Conservation (phyloP, 2,329 filamentous ascomycete genomes). For the Aciculosporium take region DNA sequence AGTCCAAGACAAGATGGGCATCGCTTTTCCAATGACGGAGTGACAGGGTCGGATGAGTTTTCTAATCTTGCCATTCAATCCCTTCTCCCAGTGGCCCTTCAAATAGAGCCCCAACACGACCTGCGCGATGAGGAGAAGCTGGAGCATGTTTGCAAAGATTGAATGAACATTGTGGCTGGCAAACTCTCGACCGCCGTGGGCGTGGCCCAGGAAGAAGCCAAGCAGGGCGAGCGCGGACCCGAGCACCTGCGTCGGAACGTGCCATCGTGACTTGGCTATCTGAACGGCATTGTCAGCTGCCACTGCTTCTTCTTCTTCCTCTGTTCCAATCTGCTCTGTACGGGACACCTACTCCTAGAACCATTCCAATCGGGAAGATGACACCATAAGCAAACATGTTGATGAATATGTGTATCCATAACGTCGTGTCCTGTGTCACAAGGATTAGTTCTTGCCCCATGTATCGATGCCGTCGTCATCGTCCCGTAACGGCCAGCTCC, state of each 20-base stretch:
- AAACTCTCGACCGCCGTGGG: conserved; percentile 82
- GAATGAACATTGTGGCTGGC: conserved; percentile 60
- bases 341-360: conserved; percentile 58
- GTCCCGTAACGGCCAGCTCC: background rate
- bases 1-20: conserved; percentile 77
- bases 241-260: conserved; percentile 73
- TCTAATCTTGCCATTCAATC: conserved; percentile 66
- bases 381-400: conserved; percentile 82
- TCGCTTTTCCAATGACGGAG: conserved; percentile 68
- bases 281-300: conserved; percentile 20
- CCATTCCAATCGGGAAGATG: conserved; percentile 90
- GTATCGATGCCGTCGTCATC: background rate
- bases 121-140: conserved; percentile 65
- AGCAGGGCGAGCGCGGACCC: conserved; percentile 63
- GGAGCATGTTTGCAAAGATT: conserved; percentile 64
- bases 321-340: background rate
- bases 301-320: too few species aligned
- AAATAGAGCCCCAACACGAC: conserved; percentile 73
- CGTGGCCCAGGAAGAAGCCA: conserved; percentile 83
- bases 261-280: conserved; percentile 85
- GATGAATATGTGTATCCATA: conserved; percentile 90
- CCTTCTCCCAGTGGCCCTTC: conserved; percentile 75
- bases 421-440: conserved; percentile 49
- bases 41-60: conserved; percentile 58
- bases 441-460: conserved; percentile 17